Evolutionary conservation across 208 protist genomes (phyloP).

Genomic region (Wallacemonas collosoma): DNA sequence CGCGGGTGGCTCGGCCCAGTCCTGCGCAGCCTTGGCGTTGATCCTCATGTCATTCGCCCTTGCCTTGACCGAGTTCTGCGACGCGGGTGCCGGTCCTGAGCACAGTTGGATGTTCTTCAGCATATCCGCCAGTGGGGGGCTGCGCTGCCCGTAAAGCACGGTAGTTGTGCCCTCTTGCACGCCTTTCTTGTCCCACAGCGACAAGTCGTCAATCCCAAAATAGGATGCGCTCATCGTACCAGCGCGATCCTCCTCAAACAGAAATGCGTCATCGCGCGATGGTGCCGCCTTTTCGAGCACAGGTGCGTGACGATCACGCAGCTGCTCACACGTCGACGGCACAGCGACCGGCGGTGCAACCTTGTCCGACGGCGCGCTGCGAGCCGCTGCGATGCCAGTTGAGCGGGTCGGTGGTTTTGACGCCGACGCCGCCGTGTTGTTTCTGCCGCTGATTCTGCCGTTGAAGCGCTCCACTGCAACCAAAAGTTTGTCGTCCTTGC

Average conservation of each 20-base stretch:
- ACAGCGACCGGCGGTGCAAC: too few relatives aligned
- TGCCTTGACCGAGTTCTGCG: not conserved
- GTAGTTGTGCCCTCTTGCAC: not conserved
- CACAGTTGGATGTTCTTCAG: not conserved
- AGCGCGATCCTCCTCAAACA: constrained; percentile 5
- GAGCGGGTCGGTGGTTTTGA: too few relatives aligned
- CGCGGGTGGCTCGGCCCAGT: not conserved
- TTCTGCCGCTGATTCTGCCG: not conserved
- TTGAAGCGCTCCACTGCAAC: constrained; percentile 3
- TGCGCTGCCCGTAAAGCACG: not conserved
- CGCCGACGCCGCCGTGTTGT: too few relatives aligned
- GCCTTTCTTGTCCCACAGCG: constrained; percentile 4
- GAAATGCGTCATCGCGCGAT: not conserved
- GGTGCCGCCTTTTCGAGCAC: not conserved
- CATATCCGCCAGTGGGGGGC: constrained; percentile 5
- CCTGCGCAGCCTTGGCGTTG: not conserved
- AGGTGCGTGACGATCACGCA: too few relatives aligned
- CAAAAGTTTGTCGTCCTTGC: not conserved
- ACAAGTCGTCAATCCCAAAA: constrained; percentile 4
- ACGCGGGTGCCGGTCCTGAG: too few relatives aligned
- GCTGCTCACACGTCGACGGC: too few relatives aligned
- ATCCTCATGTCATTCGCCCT: not conserved
- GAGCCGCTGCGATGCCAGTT: too few relatives aligned
- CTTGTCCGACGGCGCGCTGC: too few relatives aligned
- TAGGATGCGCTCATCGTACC: constrained; percentile 14